These are phyloP conservation scores for Alnus rubra DNA, from an alignment of 306 rosid species.

Conservation along the genomic window DNA sequence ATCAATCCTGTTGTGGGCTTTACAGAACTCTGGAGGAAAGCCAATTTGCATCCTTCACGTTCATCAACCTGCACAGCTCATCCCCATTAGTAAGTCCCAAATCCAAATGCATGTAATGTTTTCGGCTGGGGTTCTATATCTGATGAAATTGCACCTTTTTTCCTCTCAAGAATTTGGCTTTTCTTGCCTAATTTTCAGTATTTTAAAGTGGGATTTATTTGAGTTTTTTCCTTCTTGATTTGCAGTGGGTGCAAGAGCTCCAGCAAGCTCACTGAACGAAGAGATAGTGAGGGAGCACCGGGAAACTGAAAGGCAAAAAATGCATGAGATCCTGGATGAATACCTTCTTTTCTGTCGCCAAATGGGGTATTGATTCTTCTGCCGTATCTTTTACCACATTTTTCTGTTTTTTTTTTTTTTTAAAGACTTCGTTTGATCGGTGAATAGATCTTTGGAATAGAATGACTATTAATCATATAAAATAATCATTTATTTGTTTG, in stretches of 20 bases:
- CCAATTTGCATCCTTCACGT: constrained; percentile 65
- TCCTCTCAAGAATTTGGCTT: too few species aligned
- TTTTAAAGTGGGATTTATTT: background rate
- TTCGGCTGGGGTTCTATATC: too few species aligned
- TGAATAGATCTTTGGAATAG: too few species aligned
- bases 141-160: too few species aligned
- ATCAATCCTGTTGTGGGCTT: constrained; percentile 59
- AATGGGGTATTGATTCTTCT: background rate
- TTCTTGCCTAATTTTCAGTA: too few species aligned
- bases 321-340: constrained; percentile 54
- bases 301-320: constrained; percentile 57
- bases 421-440: too few species aligned
- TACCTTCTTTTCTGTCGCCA: constrained; percentile 53
- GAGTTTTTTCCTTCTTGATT: constrained; percentile 12
- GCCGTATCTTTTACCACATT: background rate
- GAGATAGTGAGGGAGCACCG: constrained; percentile 57
- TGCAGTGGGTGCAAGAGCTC: constrained; percentile 70
- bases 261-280: constrained; percentile 44
- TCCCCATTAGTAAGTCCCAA: constrained; percentile 69
- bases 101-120: too few species aligned
- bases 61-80: constrained; percentile 63
- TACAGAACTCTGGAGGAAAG: constrained; percentile 74
- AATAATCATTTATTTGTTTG: too few species aligned
- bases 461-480: too few species aligned
- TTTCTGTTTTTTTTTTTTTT: background rate